Evolutionary conservation across 2,329 filamentous ascomycete species (phyloP).

Genomic region (Parafenestella ontariensis): DNA sequence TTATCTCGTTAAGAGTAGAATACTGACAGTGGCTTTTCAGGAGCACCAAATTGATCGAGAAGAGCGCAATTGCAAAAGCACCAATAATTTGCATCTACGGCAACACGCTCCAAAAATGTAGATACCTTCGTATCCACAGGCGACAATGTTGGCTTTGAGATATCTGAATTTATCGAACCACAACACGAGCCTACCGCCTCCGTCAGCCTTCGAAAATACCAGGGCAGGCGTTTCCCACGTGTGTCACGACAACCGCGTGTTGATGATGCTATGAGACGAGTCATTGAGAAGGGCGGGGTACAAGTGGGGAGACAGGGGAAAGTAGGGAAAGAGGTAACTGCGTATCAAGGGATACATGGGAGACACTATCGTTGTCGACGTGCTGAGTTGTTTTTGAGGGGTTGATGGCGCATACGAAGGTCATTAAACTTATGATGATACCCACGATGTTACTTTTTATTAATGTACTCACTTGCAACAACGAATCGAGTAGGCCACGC

Average conservation of each 20-base stretch:
- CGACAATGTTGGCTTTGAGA: constrained; percentile 44
- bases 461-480: background rate
- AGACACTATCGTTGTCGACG: constrained; percentile 38
- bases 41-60: constrained; percentile 23
- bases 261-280: constrained; percentile 33
- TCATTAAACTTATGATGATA: background rate
- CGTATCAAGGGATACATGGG: constrained; percentile 41
- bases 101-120: constrained; percentile 33
- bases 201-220: constrained; percentile 28
- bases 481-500: too few species aligned
- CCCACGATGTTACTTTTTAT: background rate
- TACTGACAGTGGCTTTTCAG: constrained; percentile 8
- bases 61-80: constrained; percentile 9
- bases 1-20: background rate
- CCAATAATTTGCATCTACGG: constrained; percentile 43
- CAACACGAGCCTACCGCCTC: background rate
- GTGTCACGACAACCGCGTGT: constrained; percentile 42
- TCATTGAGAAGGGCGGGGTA: constrained; percentile 35
- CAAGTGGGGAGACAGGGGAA: constrained; percentile 37
- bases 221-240: constrained; percentile 47
- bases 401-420: background rate
- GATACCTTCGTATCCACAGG: constrained; percentile 38
- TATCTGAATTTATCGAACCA: constrained; percentile 45
- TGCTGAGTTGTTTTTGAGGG: constrained; percentile 33
- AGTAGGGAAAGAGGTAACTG: constrained; percentile 18